Base-by-base conservation (phyloP, 2,329 filamentous ascomycete species). In the Xylaria digitata region DNA sequence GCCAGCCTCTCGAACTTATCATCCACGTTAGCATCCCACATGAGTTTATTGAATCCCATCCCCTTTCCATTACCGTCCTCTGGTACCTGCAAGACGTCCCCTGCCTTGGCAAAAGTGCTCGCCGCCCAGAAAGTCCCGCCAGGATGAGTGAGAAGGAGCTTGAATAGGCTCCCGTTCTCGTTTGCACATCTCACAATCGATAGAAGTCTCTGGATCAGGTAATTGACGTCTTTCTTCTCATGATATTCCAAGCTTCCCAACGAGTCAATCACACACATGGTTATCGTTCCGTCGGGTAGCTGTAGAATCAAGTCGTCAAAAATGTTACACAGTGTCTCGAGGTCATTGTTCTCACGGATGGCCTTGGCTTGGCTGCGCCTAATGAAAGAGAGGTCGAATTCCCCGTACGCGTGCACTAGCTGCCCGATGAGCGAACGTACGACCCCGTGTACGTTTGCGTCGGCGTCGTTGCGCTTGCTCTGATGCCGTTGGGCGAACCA, bases 391-490 rank as follows among this genome's bases (percentile, higher is more conserved):
- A 68, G 61, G 8, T 65, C 58, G 49, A 65, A 65, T 8, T n/a
- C 15, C 7, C 32, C 50, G 45, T 62, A 52, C 19, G 43, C 37
- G 13, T 68, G 21, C 45, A 67, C 23, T n/a, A 64, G 61, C 46
- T 67, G 61, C 15, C 65, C 65, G 43, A 67, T 64, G 6, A 67
- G 65, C 23, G 65, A 67, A 37, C 61, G 61, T 37, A 67, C 48
- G 49, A 67, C 23, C 23, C 56, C 65, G 19, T 64, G 61, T 7
- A 64, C 61, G 32, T 64, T 67, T 37, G 65, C 65, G 40, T 67
- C 46, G 6, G 61, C 61, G 17, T 64, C 65, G 34, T 23, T 53
- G 37, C 52, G 40, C 43, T 30, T 55, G 34, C 63, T 67, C 19
- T 57, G 61, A 50, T 67, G 65, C 42, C 64, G 65, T 15, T 53